phyloP scores from a whole-genome alignment of 129 eudicot genomes.

The Glebionis coronaria region DNA sequence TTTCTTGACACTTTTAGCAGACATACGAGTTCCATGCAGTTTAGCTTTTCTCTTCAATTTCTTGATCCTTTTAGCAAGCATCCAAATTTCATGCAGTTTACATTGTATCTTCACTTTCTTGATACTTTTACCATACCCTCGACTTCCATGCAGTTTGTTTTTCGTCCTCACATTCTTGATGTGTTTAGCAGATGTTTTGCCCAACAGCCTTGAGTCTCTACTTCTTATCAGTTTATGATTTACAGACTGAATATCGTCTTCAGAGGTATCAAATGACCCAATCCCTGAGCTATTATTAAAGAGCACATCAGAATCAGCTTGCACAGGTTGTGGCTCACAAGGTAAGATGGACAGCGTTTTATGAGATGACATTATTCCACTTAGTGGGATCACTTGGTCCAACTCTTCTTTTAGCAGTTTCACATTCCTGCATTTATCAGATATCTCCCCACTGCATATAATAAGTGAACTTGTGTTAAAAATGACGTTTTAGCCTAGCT shows the following conservation, averaged over 20 bases:
- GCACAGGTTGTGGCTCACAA: no score
- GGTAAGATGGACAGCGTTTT: neutral
- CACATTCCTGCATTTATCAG: conserved; percentile 37
- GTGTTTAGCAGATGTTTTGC: neutral
- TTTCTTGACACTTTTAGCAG: neutral
- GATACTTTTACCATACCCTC: neutral
- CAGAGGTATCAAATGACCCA: no score
- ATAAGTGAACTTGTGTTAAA: neutral
- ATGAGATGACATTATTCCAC: neutral
- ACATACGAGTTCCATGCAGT: neutral
- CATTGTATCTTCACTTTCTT: neutral
- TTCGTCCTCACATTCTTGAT: neutral
- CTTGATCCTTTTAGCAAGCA: neutral
- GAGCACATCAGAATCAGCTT: no score
- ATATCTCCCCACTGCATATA: conserved; percentile 65
- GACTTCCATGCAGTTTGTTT: neutral
- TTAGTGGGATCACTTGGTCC: neutral
- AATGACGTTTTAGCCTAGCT: conserved; percentile 33
- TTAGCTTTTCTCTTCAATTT: neutral
- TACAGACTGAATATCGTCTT: no score
- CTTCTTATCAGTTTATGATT: no score
- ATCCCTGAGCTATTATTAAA: no score
- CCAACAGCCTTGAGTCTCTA: no score
- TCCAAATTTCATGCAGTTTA: neutral
- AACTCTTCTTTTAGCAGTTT: neutral